Percentiles rank a stretch among this genome's conserved stretches.
phyloP scores from a whole-genome alignment of 2,329 filamentous ascomycete genomes.

The Curvularia sp. region DNA sequence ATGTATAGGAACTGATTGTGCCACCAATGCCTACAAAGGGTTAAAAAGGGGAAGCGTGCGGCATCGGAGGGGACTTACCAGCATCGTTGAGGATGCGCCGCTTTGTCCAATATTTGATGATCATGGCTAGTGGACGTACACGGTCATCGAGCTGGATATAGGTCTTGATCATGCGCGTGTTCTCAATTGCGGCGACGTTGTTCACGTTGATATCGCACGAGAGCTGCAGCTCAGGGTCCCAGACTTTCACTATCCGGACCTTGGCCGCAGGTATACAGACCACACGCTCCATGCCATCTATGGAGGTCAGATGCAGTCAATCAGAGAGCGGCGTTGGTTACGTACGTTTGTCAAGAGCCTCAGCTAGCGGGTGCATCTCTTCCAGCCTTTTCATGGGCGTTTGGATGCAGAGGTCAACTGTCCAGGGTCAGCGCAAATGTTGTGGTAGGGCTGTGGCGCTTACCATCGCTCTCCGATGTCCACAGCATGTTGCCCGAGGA shows the following conservation, averaged over 20 bases:
- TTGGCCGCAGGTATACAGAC: constrained; percentile 94
- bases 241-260: constrained; percentile 97
- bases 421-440: constrained; percentile 31
- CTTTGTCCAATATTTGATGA: constrained; percentile 97
- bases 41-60: constrained; percentile 26
- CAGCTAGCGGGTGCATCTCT: constrained; percentile 87
- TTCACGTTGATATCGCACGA: constrained; percentile 99
- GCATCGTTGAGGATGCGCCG: constrained; percentile 93
- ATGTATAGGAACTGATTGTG: constrained; percentile 96
- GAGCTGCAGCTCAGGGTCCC: constrained; percentile 89
- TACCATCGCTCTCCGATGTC: constrained; percentile 95
- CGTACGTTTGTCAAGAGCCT: constrained; percentile 84
- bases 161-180: constrained; percentile 96
- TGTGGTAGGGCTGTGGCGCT: constrained; percentile 35
- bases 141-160: constrained; percentile 94
- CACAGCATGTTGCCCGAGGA: constrained; percentile 95
- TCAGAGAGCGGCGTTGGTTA: constrained; percentile 20
- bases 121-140: constrained; percentile 91
- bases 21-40: constrained; percentile 73
- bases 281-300: constrained; percentile 95
- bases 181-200: constrained; percentile 92
- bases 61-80: constrained; percentile 67
- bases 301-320: constrained; percentile 42
- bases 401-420: constrained; percentile 97
- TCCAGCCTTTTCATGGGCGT: constrained; percentile 88